phyloP scores from a whole-genome alignment of 305 asterid species.

The Solanum aculeatissimum region DNA sequence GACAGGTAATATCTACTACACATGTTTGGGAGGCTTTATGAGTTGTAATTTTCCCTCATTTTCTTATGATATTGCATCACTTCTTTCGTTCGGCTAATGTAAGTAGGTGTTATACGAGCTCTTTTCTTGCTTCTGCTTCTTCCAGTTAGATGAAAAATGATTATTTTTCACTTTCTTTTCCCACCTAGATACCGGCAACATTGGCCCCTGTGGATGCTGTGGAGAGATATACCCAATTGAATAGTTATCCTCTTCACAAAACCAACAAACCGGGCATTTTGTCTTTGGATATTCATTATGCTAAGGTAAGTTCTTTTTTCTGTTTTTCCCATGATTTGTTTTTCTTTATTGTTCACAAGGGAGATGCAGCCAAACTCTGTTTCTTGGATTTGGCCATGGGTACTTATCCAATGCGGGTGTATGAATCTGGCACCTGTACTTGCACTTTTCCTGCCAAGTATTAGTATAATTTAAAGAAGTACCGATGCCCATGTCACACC shows the following conservation, averaged over 20 bases:
- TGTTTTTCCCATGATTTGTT: not conserved
- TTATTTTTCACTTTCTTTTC: not conserved
- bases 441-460: not conserved
- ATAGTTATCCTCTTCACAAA: constrained; percentile 83
- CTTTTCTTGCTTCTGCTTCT: not conserved
- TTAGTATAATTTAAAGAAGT: not conserved
- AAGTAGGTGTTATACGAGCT: not conserved
- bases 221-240: constrained; percentile 84
- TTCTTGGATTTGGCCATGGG: not conserved
- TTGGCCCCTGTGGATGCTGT: constrained; percentile 66
- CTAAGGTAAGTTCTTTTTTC: constrained; percentile 38
- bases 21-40: not conserved
- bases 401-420: not conserved
- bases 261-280: constrained; percentile 89
- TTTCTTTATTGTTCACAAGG: not conserved
- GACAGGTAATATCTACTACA: constrained; percentile 44
- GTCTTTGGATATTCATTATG: constrained; percentile 59
- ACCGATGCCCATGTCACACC: not conserved
- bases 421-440: not conserved
- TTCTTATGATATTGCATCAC: not conserved
- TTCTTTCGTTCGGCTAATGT: not conserved
- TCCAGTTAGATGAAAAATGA: not conserved
- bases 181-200: constrained; percentile 46
- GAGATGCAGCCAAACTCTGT: not conserved
- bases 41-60: not conserved